Percentiles rank a stretch among this genome's conserved stretches.
phyloP scores from a whole-genome alignment of 2,329 filamentous ascomycete genomes.

The Metarhizium humberi region DNA sequence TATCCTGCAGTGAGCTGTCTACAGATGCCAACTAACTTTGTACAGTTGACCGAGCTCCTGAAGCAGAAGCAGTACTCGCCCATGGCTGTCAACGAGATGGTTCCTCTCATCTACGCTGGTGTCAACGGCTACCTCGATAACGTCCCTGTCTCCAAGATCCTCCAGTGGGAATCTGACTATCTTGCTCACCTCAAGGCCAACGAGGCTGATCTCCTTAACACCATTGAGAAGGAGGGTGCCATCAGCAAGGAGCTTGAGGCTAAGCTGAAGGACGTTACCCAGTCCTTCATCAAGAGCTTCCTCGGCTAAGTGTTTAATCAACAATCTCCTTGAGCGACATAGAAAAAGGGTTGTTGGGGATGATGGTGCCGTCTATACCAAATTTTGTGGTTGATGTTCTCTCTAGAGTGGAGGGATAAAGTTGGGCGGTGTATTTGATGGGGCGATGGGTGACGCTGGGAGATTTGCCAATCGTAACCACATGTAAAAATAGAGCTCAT shows the following conservation, averaged over 20 bases:
- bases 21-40: constrained; percentile 5
- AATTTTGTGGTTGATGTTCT: constrained; percentile 31
- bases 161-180: constrained; percentile 92
- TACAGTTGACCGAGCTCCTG: constrained; percentile 81
- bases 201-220: constrained; percentile 72
- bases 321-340: constrained; percentile 19
- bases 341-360: constrained; percentile 24
- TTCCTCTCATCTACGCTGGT: constrained; percentile 98
- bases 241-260: constrained; percentile 90
- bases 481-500: constrained; percentile 55
- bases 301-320: constrained; percentile 35
- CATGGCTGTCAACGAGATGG: constrained; percentile 99
- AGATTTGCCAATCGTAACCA: constrained; percentile 39
- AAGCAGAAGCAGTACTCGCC: constrained; percentile 99
- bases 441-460: constrained; percentile 35
- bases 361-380: constrained; percentile 41
- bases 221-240: constrained; percentile 91
- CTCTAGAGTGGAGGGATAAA: constrained; percentile 35
- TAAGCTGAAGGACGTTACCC: constrained; percentile 68
- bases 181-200: constrained; percentile 84
- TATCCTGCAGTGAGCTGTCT: constrained; percentile 7
- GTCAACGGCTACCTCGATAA: constrained; percentile 91
- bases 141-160: constrained; percentile 85
- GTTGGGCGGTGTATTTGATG: constrained; percentile 36
- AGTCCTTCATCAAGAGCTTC: constrained; percentile 92